Evolutionary conservation across 2,329 filamentous ascomycete genomes (phyloP).

Genomic region (Exutisphaerella laricina): DNA sequence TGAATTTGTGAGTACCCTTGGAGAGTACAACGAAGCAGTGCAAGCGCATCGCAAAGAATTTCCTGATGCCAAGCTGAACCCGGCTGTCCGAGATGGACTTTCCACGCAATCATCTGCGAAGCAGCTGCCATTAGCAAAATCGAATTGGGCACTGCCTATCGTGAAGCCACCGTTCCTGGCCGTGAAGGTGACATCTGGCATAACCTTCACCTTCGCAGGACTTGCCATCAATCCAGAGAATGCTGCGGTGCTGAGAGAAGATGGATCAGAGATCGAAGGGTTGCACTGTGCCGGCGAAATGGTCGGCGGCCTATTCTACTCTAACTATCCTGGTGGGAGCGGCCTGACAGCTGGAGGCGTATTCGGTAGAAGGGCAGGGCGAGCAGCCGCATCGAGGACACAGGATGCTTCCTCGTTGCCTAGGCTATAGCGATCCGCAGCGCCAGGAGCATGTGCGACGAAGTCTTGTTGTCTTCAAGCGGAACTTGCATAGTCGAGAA

Average conservation of each 20-base stretch:
- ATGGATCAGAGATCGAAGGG: conserved; percentile 45
- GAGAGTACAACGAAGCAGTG: conserved; percentile 55
- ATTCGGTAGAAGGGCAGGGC: conserved; percentile 44
- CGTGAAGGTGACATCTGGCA: conserved; percentile 58
- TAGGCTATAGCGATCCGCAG: neutral
- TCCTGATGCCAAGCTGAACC: conserved; percentile 49
- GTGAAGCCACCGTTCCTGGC: conserved; percentile 55
- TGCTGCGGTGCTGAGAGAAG: conserved; percentile 46
- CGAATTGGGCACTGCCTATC: conserved; percentile 61
- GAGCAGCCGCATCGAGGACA: conserved; percentile 24
- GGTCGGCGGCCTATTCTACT: conserved; percentile 59
- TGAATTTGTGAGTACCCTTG: conserved; percentile 49
- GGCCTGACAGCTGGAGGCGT: conserved; percentile 57
- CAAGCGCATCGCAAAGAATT: conserved; percentile 43
- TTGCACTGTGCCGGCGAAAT: conserved; percentile 61
- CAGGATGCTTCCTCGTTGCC: neutral
- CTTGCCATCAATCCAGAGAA: conserved; percentile 53
- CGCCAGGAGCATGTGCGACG: too few relatives aligned
- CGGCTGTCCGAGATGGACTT: conserved; percentile 55
- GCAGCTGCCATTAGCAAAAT: conserved; percentile 50
- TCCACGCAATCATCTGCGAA: conserved; percentile 51
- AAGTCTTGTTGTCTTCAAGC: too few relatives aligned
- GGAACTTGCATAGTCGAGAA: too few relatives aligned
- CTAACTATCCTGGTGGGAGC: conserved; percentile 59
- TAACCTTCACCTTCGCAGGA: conserved; percentile 66